Percentiles rank a stretch among this genome's conserved stretches.
Conservation (phyloP, 306 rosid genomes). For the Begonia peltatifolia region DNA sequence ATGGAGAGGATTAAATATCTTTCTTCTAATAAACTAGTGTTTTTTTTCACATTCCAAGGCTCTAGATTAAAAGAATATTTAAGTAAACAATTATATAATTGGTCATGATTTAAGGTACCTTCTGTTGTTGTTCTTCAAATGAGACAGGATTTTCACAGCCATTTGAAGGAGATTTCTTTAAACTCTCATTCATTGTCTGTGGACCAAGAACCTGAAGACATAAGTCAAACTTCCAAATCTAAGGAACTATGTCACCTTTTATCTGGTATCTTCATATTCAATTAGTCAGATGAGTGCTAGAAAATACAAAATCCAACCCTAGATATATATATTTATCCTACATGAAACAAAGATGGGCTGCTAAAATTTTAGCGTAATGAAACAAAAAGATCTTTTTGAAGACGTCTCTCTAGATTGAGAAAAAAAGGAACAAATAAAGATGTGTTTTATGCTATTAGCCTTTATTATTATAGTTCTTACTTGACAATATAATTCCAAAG, state of each 20-base stretch:
- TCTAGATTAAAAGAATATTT: conserved; percentile 7
- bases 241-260: conserved; percentile 5
- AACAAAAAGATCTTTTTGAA: too few species aligned
- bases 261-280: too few species aligned
- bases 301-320: too few species aligned
- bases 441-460: too few species aligned
- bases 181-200: conserved; percentile 37
- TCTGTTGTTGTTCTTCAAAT: conserved; percentile 47
- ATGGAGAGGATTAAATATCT: not conserved
- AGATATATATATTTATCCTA: too few species aligned
- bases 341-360: too few species aligned
- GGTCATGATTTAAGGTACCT: conserved; percentile 30
- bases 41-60: conserved; percentile 4
- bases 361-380: too few species aligned
- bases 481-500: too few species aligned
- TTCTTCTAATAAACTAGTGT: conserved; percentile 6
- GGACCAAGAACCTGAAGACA: conserved; percentile 14
- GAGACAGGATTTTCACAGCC: conserved; percentile 25
- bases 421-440: too few species aligned
- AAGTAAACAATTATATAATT: not conserved
- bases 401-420: too few species aligned
- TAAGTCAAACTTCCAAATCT: conserved; percentile 15
- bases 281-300: too few species aligned
- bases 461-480: too few species aligned
- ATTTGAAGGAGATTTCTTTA: conserved; percentile 35